Percentiles rank a stretch among this genome's conserved stretches.
Evolutionary conservation across 164 flowering plant species (phyloP).

Genomic region (Buxus sempervirens): DNA sequence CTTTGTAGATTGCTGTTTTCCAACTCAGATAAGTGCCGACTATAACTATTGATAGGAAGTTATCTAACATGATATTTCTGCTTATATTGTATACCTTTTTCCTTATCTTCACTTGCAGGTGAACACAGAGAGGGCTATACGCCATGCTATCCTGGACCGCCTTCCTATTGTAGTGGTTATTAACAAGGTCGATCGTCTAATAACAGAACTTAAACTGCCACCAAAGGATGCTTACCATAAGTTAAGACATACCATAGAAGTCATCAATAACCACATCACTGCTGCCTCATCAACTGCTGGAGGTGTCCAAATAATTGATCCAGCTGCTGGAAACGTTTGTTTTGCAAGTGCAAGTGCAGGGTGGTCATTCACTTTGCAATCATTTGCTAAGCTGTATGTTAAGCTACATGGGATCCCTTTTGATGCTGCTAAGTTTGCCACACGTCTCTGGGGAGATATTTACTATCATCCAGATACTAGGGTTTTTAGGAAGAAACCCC

Average conservation of each 20-base stretch:
- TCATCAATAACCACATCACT: conserved; percentile 76
- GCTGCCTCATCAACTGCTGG: conserved; percentile 92
- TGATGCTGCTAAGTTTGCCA: conserved; percentile 86
- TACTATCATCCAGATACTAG: conserved; percentile 77
- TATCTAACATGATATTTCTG: background rate
- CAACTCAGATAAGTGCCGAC: background rate
- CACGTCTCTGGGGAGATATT: conserved; percentile 94
- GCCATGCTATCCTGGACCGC: conserved; percentile 95
- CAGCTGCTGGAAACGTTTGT: conserved; percentile 93
- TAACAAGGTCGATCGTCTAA: conserved; percentile 97
- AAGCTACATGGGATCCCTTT: conserved; percentile 90
- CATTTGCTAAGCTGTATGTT: conserved; percentile 92
- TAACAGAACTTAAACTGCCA: conserved; percentile 95
- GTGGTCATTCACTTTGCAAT: conserved; percentile 94
- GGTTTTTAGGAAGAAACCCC: conserved; percentile 68
- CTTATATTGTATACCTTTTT: background rate
- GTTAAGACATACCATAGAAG: conserved; percentile 83
- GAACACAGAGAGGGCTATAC: conserved; percentile 97
- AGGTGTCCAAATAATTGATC: conserved; percentile 70
- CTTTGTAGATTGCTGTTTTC: background rate
- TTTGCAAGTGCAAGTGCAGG: conserved; percentile 98
- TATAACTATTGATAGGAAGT: background rate
- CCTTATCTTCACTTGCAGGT: conserved; percentile 42
- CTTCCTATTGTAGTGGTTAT: conserved; percentile 94
- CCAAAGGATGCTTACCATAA: conserved; percentile 96